Evolutionary conservation across 208 protist species (phyloP), one percentile per base, ranked within the genome.

Genomic region (Leishmania lainsoni): DNA sequence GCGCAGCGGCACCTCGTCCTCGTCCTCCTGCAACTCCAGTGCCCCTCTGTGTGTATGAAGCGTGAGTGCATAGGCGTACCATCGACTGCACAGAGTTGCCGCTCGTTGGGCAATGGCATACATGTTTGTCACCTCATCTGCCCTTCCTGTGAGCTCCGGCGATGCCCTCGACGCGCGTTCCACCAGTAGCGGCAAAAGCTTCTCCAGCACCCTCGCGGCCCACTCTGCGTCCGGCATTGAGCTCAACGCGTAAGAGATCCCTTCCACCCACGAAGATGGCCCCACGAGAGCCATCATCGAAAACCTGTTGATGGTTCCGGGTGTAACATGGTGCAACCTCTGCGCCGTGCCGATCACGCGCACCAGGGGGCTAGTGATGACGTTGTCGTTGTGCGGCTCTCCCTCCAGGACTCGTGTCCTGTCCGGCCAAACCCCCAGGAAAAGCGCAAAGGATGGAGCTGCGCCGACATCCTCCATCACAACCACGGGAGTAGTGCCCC

Each of bases 1-100:
- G 39, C 80, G 61, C 69, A 83, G 78, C 32, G 84, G 69, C 63
- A 87, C 71, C 68, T 82, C 76, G 79, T 81, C 84, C 51, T 81
- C 78, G 77, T 86, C 89, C 76, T 79, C 86, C 72, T 76, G 79
- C 75, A 81, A 76, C 4, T 82, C 79, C 73, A 76, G 72, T 65
- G 65, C 78, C 42, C 78, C 81, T 80, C 68, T 81, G 81, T 80
- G 65, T 20, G 68, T 82, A 52, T 76, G 82, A 20, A 86, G 71
- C 61, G 77, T 75, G 52, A 76, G 78, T 54, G 86, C 87, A 71
- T 93, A 92, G 20, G 59, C 32, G 76, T 89, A 92, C 92, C 90
- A 95, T 52, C 87, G 81, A 66, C 86, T 82, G 75, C 91, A 93
- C 77, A 86, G 32, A 17, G 78, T 59, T n/a, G 82, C 82, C 52